phyloP scores from a whole-genome alignment of 495 filamentous ascomycete genomes.

The Aspergillus sclerotioniger region DNA sequence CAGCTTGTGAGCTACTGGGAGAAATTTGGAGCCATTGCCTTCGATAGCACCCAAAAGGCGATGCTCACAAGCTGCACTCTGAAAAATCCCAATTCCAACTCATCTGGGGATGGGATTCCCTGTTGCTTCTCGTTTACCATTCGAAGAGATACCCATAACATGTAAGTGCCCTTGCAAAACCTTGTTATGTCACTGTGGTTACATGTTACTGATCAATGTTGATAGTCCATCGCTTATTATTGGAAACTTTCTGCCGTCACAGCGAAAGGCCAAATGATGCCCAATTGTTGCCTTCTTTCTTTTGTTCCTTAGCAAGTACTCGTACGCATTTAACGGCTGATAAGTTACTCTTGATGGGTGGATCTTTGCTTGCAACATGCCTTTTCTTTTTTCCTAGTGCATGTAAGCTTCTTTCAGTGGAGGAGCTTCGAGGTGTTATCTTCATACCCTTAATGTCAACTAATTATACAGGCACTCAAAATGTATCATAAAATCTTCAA shows the following conservation, averaged over 20 bases:
- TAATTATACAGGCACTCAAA: not conserved
- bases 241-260: constrained; percentile 84
- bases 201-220: constrained; percentile 17
- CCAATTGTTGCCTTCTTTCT: not conserved
- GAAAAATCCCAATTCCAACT: constrained; percentile 76
- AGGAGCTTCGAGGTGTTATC: not conserved
- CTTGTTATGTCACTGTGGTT: not conserved
- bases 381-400: not conserved
- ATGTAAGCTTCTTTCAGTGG: not conserved
- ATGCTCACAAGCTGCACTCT: constrained; percentile 92
- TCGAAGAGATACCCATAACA: constrained; percentile 88
- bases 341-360: not conserved
- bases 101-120: constrained; percentile 69
- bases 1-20: constrained; percentile 98
- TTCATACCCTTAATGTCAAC: constrained; percentile 11
- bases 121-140: constrained; percentile 99
- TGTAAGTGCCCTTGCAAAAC: constrained; percentile 60
- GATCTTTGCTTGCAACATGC: not conserved
- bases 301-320: not conserved
- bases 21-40: constrained; percentile 97
- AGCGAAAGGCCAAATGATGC: constrained; percentile 29
- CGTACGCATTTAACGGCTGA: not conserved
- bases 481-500: constrained; percentile 14
- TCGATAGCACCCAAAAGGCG: constrained; percentile 93
- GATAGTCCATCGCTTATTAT: constrained; percentile 89